phyloP scores from a whole-genome alignment of 768 basidiomycete species.

The Cystoderma amianthinum region DNA sequence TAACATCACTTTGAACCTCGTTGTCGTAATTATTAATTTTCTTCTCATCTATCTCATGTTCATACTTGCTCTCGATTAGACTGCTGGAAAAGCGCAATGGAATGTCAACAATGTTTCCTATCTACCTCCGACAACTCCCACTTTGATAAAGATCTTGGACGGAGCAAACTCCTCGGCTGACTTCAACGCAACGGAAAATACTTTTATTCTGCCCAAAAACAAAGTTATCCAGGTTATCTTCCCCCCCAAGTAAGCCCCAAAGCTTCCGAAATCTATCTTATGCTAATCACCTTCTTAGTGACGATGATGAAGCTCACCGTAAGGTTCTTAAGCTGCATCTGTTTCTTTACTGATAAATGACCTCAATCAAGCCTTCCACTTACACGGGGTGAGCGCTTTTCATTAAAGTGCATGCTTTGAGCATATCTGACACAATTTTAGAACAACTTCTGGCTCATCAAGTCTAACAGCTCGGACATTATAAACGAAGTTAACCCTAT shows the following conservation, averaged over 20 bases:
- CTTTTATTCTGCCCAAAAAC: constrained; percentile 15
- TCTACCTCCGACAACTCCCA: constrained; percentile 14
- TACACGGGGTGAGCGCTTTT: constrained; percentile 9
- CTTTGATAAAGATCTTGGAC: constrained; percentile 18
- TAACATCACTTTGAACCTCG: constrained; percentile 10
- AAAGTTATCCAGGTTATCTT: constrained; percentile 20
- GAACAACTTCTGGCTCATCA: constrained; percentile 23
- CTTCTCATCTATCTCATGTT: too few species aligned
- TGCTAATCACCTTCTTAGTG: constrained; percentile 11
- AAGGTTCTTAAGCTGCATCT: constrained; percentile 1
- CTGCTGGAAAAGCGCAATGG: constrained; percentile 14
- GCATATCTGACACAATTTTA: neutral
- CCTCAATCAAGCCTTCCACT: constrained; percentile 9
- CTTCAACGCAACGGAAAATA: constrained; percentile 19
- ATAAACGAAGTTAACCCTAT: constrained; percentile 40
- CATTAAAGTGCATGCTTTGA: neutral
- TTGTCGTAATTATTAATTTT: constrained; percentile 3
- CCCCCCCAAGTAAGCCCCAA: constrained; percentile 9
- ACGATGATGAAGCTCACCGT: constrained; percentile 14
- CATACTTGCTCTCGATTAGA: constrained; percentile 1
- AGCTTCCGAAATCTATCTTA: neutral
- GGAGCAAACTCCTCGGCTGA: constrained; percentile 10
- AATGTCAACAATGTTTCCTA: constrained; percentile 25
- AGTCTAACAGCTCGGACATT: constrained; percentile 15
- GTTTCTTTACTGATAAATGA: constrained; percentile 15